Base-by-base conservation (phyloP, 805 yeast genomes). In the Wickerhamomyces bovis region DNA sequence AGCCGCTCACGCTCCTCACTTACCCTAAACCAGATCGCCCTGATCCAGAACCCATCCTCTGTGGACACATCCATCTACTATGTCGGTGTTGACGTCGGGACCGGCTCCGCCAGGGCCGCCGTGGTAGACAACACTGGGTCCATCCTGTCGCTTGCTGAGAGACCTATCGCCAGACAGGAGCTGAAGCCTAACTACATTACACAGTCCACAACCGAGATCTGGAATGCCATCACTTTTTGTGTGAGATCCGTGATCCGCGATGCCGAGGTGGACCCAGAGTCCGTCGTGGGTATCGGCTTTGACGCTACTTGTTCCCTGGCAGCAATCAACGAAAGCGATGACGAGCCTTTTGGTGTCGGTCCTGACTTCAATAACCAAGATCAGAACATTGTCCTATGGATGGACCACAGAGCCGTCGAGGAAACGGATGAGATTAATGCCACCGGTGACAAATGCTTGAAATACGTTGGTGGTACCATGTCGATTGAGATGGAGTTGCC, bases 401-500 rank as follows among this genome's bases (percentile, higher is more conserved):
- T 94, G 98, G 99, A 94, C 69, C 99, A 94, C 66, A 78, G 99
- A 53, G 97, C 98, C 0, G 82, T 75, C 15, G 70, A 72, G 8
- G 97, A 92, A 63, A 89, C 97, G 13, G 70, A 79, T 46, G 77
- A 71, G 47, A 89, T 94, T 64, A 92, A 92, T 66, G 78, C 83
- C 38, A 85, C 96, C 0, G 76, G 77, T 31, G 95, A 89, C 61
- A 80, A 78, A 60, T 80, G 87, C 48, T 74, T 94, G 60, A 85
- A 87, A 63, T 94, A 88, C 63, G 98, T 94, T 18, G 99, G 99
- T 49, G 98, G 98, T 18, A 83, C 82, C 58, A 92, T 94, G 97
- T 89, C 97, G 43, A 85, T 94, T 60, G 99, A 92, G 67, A 94
- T 94, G 98, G 98, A 94, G 63, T 75, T 94, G 54, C 99, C 99